Base-by-base conservation (phyloP, 179 eudicot species). In the Silene coronaria region DNA sequence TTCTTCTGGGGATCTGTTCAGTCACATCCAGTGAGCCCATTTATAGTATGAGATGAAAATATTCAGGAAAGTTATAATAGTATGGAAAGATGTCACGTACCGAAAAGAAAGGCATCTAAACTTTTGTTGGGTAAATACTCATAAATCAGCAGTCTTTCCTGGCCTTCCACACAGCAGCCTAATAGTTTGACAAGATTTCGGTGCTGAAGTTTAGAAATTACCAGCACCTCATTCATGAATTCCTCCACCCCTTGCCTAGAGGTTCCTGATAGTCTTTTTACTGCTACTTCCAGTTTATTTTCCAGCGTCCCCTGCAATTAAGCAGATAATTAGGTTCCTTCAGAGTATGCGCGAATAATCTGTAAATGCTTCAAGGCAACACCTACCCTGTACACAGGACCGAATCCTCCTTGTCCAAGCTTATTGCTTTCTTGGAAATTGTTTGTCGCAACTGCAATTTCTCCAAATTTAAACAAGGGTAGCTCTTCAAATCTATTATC, bases 391-490 rank as follows among this genome's bases (percentile, higher is more conserved):
- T 77, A 81, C 6, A 81, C 83, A n/a, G 78, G 73, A 42, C 83
- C 83, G 73, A 83, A 83, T 19, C 86, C 86, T 66, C 83, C 81
- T 75, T 78, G 75, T 12, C 86, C 86, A 45, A 84, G 82, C 80
- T 80, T 81, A 63, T 78, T 84, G 4, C 17, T 61, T 5, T 73
- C 70, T 9, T 71, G 45, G 62, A 84, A 80, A 70, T 76, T 45
- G 45, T 75, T 66, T 11, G 86, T 84, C 4, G 84, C 86, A 26
- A 75, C 55, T 60, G 72, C 70, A 60, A 84, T 21, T 26, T 68
- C 23, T 42, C 60, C 78, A 55, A 84, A 81, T 26, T 67, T 60
- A 65, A 75, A 78, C 57, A 75, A 26, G 2, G 81, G 83, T 34
- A 83, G 63, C 62, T 83, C 86, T 71, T 73, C 73, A 48, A 64